phyloP scores from a whole-genome alignment of 768 basidiomycete genomes.

The Rhodosporidiobolus sp. region DNA sequence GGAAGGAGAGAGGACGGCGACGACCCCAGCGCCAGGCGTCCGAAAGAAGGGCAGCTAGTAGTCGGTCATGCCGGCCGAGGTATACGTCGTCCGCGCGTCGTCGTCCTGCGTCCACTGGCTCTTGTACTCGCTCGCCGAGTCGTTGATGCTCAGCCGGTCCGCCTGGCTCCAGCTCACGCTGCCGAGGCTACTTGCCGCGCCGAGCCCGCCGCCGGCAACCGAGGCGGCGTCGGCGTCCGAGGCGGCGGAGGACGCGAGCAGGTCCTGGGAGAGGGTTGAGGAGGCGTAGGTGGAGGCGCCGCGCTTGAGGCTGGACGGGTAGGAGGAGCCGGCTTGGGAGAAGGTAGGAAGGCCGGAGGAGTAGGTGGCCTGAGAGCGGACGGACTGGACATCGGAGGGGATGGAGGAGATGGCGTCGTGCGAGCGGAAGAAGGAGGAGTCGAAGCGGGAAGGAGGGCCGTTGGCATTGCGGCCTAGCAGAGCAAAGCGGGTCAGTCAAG shows the following conservation, averaged over 20 bases:
- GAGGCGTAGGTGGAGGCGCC: slow-evolving; percentile 59
- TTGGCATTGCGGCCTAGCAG: slow-evolving; percentile 58
- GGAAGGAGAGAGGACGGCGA: background rate
- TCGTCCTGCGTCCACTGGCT: slow-evolving; percentile 26
- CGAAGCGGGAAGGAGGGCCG: slow-evolving; percentile 90
- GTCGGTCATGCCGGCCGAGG: slow-evolving; percentile 31
- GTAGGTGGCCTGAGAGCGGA: slow-evolving; percentile 94
- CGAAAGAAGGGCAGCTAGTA: slow-evolving; percentile 8
- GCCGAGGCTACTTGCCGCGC: slow-evolving; percentile 57
- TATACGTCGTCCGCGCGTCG: slow-evolving; percentile 25
- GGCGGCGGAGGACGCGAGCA: slow-evolving; percentile 21
- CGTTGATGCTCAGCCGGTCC: slow-evolving; percentile 66
- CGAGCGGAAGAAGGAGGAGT: slow-evolving; percentile 89
- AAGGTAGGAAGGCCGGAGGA: slow-evolving; percentile 88
- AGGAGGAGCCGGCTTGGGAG: slow-evolving; percentile 59
- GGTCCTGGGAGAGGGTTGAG: slow-evolving; percentile 42
- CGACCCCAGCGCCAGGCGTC: background rate
- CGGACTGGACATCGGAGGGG: slow-evolving; percentile 89
- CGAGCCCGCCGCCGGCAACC: slow-evolving; percentile 27
- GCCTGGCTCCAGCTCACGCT: slow-evolving; percentile 68
- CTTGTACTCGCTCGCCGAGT: slow-evolving; percentile 39
- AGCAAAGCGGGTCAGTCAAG: slow-evolving; percentile 52
- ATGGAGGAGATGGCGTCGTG: slow-evolving; percentile 92
- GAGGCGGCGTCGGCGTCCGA: slow-evolving; percentile 57
- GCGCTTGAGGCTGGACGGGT: slow-evolving; percentile 57